phyloP scores from a whole-genome alignment of 495 filamentous ascomycete genomes.

The Penicillium arizonense region DNA sequence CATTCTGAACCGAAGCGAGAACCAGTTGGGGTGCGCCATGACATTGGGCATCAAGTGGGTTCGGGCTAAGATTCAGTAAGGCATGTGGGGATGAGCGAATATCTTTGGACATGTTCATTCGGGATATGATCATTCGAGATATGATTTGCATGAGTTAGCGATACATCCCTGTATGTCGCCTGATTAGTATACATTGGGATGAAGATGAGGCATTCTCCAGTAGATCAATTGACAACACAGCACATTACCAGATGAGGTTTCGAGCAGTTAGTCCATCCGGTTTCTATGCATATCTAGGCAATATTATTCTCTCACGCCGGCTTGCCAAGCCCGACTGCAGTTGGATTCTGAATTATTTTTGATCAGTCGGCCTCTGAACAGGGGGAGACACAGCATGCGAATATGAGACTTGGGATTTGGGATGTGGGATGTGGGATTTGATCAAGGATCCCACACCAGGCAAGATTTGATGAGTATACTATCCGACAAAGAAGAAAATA shows the following conservation, averaged over 20 bases:
- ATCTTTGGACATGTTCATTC: conserved; percentile 37
- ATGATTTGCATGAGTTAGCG: conserved; percentile 19
- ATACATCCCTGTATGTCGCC: not conserved
- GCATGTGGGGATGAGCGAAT: conserved; percentile 24
- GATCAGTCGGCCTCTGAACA: too few relatives aligned
- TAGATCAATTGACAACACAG: conserved; percentile 3
- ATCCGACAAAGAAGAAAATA: too few relatives aligned
- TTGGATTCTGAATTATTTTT: too few relatives aligned
- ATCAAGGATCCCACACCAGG: too few relatives aligned
- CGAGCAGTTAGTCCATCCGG: not conserved
- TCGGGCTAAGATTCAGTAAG: conserved; percentile 19
- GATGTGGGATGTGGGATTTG: too few relatives aligned
- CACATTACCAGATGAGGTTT: not conserved
- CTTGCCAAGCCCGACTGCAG: not conserved
- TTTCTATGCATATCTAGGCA: not conserved
- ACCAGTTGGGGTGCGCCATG: conserved; percentile 33
- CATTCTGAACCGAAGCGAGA: conserved; percentile 21
- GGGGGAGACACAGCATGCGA: too few relatives aligned
- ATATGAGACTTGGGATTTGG: too few relatives aligned
- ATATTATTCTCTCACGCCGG: conserved; percentile 1
- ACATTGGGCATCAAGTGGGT: conserved; percentile 45
- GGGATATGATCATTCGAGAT: conserved; percentile 36
- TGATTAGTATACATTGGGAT: not conserved
- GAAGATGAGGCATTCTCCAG: conserved; percentile 2
- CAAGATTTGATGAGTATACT: too few relatives aligned